Evolutionary conservation across 164 flowering plant genomes (phyloP), one percentile per base, ranked within the genome.

Genomic region (Saururus chinensis): DNA sequence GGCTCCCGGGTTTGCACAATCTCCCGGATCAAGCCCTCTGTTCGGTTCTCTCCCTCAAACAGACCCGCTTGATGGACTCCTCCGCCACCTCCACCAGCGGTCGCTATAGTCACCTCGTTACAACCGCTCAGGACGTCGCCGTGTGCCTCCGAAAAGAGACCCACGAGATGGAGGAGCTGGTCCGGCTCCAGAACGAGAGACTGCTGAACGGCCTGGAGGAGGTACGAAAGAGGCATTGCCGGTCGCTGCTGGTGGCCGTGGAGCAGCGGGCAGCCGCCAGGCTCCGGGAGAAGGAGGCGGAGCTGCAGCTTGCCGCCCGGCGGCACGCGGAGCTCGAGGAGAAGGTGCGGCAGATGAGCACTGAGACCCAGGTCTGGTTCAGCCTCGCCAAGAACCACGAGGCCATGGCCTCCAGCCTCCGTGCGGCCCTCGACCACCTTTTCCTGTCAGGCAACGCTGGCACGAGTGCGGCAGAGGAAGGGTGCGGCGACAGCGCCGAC

Each of bases 291-390:
- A 75, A 71, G 60, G 75, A 75, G 22, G 22, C 40, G 0, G 75
- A 71, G 62, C 53, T 75, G 19, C 70, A 65, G 25, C 60, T 37
- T 35, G 75, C 62, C 40, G 56, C 59, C 19, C 54, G 75, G 0
- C 56, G 60, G 41, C 68, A 75, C 57, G 70, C 61, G 25, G 73
- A 75, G 26, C 70, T 75, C 0, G 68, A 75, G 49, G 78, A 71
- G 68, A 75, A 71, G 61, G 57, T 75, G 37, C 71, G 62, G 64
- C 78, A 75, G 59, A 62, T 75, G 54, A 65, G 53, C 40, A 67
- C 60, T 10, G 78, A 71, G 64, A 75, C 68, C 57, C 78, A 71
- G 53, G 60, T 75, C 16, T 75, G 78, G 78, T 71, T 64, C 66
- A 66, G 68, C 60, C 66, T 66, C 3, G 75, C 78, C 4, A 63